phyloP scores from a whole-genome alignment of 2,329 filamentous ascomycete genomes.

The Pestalotiopsis sp. region DNA sequence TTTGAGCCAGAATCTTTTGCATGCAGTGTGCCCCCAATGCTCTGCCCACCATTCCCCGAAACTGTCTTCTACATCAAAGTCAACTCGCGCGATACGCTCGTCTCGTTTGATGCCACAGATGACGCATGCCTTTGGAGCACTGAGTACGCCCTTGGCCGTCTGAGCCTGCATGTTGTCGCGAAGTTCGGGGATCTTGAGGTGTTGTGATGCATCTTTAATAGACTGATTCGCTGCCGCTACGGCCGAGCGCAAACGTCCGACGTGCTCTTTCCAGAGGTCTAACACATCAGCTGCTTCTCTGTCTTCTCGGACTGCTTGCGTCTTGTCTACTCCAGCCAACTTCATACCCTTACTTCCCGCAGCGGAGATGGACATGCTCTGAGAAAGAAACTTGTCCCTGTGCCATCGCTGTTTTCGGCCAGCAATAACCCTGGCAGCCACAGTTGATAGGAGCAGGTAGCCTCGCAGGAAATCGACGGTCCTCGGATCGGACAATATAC shows the following conservation, averaged over 20 bases:
- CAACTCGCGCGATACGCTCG: slow-evolving; percentile 75
- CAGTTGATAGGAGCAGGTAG: slow-evolving; percentile 63
- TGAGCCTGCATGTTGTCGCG: slow-evolving; percentile 67
- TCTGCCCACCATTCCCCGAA: slow-evolving; percentile 98
- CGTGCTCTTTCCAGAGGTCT: slow-evolving; percentile 70
- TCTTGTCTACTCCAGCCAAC: slow-evolving; percentile 79
- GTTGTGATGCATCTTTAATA: slow-evolving; percentile 26
- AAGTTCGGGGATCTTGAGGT: slow-evolving; percentile 67
- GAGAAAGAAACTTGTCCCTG: slow-evolving; percentile 78
- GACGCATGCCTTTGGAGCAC: slow-evolving; percentile 73
- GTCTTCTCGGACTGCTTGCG: slow-evolving; percentile 79
- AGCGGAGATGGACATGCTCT: slow-evolving; percentile 85
- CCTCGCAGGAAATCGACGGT: slow-evolving; percentile 63
- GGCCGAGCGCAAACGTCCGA: slow-evolving; percentile 72
- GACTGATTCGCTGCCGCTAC: slow-evolving; percentile 65
- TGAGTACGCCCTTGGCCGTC: slow-evolving; percentile 70
- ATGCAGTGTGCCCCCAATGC: slow-evolving; percentile 79
- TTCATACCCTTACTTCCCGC: slow-evolving; percentile 86
- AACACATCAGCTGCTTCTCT: slow-evolving; percentile 80
- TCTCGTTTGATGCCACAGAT: slow-evolving; percentile 87
- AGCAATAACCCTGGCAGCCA: slow-evolving; percentile 78
- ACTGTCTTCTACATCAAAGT: slow-evolving; percentile 78
- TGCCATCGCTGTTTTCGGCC: slow-evolving; percentile 90
- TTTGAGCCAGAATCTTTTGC: slow-evolving; percentile 81
- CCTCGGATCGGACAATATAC: slow-evolving; percentile 62